Evolutionary conservation across 768 basidiomycete genomes (phyloP).

Genomic region (Fomitopsis serialis): DNA sequence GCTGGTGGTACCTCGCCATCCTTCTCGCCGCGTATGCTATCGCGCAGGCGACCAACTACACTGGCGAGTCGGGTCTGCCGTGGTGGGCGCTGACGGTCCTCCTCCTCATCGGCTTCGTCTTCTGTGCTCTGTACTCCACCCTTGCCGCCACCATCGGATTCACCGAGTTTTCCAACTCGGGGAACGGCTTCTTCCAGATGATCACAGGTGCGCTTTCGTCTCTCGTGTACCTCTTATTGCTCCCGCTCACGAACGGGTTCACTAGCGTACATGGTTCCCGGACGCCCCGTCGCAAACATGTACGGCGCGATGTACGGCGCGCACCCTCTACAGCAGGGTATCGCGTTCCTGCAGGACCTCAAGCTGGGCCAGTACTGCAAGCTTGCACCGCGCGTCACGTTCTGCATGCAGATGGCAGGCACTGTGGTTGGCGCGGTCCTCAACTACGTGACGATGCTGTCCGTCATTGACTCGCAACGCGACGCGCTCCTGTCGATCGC

Average conservation of each 20-base stretch:
- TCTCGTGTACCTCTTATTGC: not conserved
- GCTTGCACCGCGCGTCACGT: conserved; percentile 58
- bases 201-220: conserved; percentile 8
- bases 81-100: conserved; percentile 49
- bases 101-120: conserved; percentile 45
- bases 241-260: not conserved
- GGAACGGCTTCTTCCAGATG: conserved; percentile 26
- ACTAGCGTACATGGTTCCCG: conserved; percentile 24
- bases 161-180: conserved; percentile 21
- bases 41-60: conserved; percentile 32
- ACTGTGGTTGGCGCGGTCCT: conserved; percentile 48
- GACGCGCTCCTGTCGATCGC: conserved; percentile 44
- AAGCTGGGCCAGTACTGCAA: conserved; percentile 55
- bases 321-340: conserved; percentile 36
- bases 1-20: conserved; percentile 46
- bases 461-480: conserved; percentile 23
- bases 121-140: conserved; percentile 52
- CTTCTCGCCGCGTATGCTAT: conserved; percentile 41
- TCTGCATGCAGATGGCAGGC: conserved; percentile 36
- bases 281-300: conserved; percentile 25
- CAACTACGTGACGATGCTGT: conserved; percentile 31
- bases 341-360: conserved; percentile 49
- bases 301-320: conserved; percentile 40
- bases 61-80: conserved; percentile 34
- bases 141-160: conserved; percentile 30